phyloP scores from a whole-genome alignment of 2,329 filamentous ascomycete genomes.

The Phoma herbarum region DNA sequence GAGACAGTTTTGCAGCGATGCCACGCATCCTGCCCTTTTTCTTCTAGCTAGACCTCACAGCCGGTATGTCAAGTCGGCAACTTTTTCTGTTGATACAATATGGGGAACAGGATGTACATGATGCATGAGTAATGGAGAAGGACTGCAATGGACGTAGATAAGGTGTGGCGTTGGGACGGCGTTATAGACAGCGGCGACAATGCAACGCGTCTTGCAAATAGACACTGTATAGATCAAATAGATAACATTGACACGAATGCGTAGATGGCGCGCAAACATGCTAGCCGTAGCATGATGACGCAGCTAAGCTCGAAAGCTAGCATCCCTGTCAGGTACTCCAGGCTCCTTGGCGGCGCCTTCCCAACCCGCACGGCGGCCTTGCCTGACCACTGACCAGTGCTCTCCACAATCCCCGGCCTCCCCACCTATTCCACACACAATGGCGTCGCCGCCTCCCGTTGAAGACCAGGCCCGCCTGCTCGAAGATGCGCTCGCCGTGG shows the following conservation, averaged over 20 bases:
- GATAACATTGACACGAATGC: neutral
- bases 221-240: constrained; percentile 6
- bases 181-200: constrained; percentile 19
- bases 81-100: neutral
- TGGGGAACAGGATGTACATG: constrained; percentile 8
- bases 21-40: neutral
- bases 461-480: constrained; percentile 82
- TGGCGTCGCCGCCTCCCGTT: constrained; percentile 59
- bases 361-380: constrained; percentile 30
- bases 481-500: constrained; percentile 94
- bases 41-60: neutral
- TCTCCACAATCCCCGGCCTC: constrained; percentile 42
- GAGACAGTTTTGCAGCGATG: neutral
- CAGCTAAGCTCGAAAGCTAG: constrained; percentile 33
- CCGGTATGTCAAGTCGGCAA: neutral
- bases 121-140: constrained; percentile 21
- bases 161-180: constrained; percentile 26
- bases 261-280: neutral
- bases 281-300: constrained; percentile 35
- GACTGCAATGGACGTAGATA: constrained; percentile 4
- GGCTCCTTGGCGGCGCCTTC: constrained; percentile 34
- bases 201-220: constrained; percentile 11
- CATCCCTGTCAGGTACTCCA: constrained; percentile 33
- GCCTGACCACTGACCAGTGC: constrained; percentile 34
- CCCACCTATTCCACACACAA: constrained; percentile 39